Conservation (phyloP, 192 early-diverging fungal genomes). For the Oehlia diaphana region DNA sequence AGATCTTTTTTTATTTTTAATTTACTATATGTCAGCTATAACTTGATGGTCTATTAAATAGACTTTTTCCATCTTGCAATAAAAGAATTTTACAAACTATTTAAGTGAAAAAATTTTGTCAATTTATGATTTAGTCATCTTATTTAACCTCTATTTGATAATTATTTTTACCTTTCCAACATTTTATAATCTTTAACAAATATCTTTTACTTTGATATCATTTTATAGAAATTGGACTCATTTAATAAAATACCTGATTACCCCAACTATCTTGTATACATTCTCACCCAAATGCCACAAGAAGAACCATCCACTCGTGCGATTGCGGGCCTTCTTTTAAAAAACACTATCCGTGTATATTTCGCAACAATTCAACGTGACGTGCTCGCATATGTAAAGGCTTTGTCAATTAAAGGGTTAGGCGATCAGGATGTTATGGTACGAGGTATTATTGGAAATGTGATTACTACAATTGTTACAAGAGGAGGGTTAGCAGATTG, state of each 20-base stretch:
- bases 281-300: constrained; percentile 74
- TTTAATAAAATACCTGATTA: constrained; percentile 84
- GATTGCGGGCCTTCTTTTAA: constrained; percentile 82
- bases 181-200: constrained; percentile 10
- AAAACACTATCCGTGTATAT: constrained; percentile 71
- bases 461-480: constrained; percentile 85
- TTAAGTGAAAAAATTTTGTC: not conserved
- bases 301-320: constrained; percentile 68
- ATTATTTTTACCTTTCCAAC: not conserved
- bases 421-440: constrained; percentile 72
- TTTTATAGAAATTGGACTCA: constrained; percentile 65
- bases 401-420: constrained; percentile 47
- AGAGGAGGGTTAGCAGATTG: constrained; percentile 70
- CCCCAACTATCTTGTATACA: constrained; percentile 86
- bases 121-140: not conserved
- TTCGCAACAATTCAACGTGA: constrained; percentile 51
- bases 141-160: not conserved
- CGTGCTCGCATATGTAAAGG: constrained; percentile 71
- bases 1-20: constrained; percentile 1
- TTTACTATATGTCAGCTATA: not conserved
- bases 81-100: not conserved
- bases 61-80: not conserved
- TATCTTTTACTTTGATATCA: not conserved
- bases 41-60: not conserved
- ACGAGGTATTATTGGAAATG: constrained; percentile 79